Evolutionary conservation across 805 yeast species (phyloP).

Genomic region (Candida stauntonica): DNA sequence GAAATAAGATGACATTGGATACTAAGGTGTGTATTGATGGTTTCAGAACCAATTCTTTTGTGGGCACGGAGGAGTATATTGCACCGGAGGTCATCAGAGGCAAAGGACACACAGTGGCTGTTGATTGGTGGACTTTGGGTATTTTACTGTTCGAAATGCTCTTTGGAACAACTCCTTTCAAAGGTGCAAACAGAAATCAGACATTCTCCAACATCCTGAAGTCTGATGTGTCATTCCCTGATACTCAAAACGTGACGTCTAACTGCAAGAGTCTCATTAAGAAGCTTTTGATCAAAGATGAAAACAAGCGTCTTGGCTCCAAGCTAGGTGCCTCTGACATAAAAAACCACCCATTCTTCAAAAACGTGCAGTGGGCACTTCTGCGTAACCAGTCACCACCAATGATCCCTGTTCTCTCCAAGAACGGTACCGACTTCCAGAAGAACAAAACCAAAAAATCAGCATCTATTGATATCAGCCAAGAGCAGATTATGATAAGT

Average conservation of each 20-base stretch:
- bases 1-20: slow-evolving; percentile 62
- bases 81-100: slow-evolving; percentile 98
- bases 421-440: slow-evolving; percentile 48
- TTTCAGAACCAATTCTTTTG: slow-evolving; percentile 95
- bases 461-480: slow-evolving; percentile 27
- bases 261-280: slow-evolving; percentile 75
- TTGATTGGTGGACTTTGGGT: slow-evolving; percentile 99
- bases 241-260: slow-evolving; percentile 60
- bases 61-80: slow-evolving; percentile 97
- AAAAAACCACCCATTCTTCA: slow-evolving; percentile 87
- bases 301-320: slow-evolving; percentile 82
- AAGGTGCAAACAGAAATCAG: slow-evolving; percentile 82
- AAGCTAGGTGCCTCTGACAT: slow-evolving; percentile 94
- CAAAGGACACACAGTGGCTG: slow-evolving; percentile 96
- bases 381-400: slow-evolving; percentile 93
- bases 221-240: slow-evolving; percentile 77
- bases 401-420: slow-evolving; percentile 77
- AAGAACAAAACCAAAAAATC: slow-evolving; percentile 25
- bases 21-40: slow-evolving; percentile 95
- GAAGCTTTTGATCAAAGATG: slow-evolving; percentile 84
- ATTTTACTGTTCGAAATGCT: slow-evolving; percentile 91
- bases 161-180: slow-evolving; percentile 94
- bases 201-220: slow-evolving; percentile 87
- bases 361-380: slow-evolving; percentile 91
- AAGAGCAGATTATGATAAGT: slow-evolving; percentile 20